Percentiles rank a stretch among this genome's conserved stretches.
Conservation (phyloP, 257 asterid species). For the Solanum tarapatanum region DNA sequence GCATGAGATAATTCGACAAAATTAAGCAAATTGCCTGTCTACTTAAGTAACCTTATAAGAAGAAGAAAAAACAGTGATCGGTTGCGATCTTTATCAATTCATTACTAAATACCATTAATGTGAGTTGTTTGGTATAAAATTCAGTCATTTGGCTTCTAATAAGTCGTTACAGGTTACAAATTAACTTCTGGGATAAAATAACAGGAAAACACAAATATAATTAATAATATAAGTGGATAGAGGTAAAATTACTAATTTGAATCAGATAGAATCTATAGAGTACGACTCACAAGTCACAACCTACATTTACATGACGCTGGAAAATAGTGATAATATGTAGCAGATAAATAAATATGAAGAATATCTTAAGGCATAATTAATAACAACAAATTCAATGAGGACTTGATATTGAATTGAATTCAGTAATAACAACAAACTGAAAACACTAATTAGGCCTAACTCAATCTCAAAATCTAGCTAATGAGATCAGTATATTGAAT, state of each 20-base stretch:
- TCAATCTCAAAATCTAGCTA: neutral
- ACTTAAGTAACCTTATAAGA: neutral
- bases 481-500: neutral
- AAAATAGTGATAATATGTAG: neutral
- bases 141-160: neutral
- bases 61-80: neutral
- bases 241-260: neutral
- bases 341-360: neutral
- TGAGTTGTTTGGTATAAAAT: neutral
- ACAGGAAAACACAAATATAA: neutral
- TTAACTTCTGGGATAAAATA: neutral
- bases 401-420: neutral
- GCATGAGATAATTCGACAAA: neutral
- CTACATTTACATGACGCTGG: neutral
- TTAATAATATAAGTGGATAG: neutral
- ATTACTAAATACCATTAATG: neutral
- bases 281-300: neutral
- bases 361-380: neutral
- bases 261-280: neutral
- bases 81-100: neutral
- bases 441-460: neutral
- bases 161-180: neutral
- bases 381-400: neutral
- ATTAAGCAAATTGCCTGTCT: neutral
- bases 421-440: neutral